Evolutionary conservation across 164 flowering plant species (phyloP).

Genomic region (Magnolia kwangsiensis): DNA sequence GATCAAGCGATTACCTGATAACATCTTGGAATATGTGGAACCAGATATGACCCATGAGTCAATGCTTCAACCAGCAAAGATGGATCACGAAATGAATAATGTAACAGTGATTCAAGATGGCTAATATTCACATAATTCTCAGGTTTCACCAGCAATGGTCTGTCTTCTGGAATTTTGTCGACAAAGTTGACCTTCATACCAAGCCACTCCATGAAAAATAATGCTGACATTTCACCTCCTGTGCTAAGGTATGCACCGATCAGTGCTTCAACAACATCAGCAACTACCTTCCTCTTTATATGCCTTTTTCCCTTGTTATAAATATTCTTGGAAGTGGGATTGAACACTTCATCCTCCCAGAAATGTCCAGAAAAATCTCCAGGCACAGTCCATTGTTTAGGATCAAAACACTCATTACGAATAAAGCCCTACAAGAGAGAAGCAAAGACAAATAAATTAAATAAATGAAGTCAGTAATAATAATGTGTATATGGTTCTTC

Average conservation of each 20-base stretch:
- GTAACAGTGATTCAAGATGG: slow-evolving; percentile 44
- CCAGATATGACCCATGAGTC: slow-evolving; percentile 86
- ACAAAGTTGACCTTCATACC: slow-evolving; percentile 62
- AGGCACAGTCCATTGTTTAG: slow-evolving; percentile 61
- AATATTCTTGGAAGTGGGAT: slow-evolving; percentile 28
- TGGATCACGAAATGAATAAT: slow-evolving; percentile 61
- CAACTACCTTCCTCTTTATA: slow-evolving; percentile 56
- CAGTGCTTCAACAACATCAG: slow-evolving; percentile 87
- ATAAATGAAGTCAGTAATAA: background rate
- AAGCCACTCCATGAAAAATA: slow-evolving; percentile 68
- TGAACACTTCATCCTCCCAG: slow-evolving; percentile 28
- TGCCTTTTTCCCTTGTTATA: slow-evolving; percentile 38
- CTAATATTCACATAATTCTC: slow-evolving; percentile 49
- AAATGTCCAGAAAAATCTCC: slow-evolving; percentile 30
- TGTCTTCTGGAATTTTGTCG: slow-evolving; percentile 25
- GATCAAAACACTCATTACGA: slow-evolving; percentile 58
- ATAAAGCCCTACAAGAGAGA: slow-evolving; percentile 61
- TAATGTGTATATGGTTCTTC: background rate
- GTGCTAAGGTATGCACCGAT: slow-evolving; percentile 73
- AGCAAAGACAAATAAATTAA: no score
- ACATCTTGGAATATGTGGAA: slow-evolving; percentile 70
- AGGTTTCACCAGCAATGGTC: slow-evolving; percentile 27
- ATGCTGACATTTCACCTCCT: slow-evolving; percentile 68
- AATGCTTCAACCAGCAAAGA: slow-evolving; percentile 78
- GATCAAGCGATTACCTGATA: slow-evolving; percentile 55